Conservation (phyloP, 805 yeast species). For the Saccharomycopsis schoenii region DNA sequence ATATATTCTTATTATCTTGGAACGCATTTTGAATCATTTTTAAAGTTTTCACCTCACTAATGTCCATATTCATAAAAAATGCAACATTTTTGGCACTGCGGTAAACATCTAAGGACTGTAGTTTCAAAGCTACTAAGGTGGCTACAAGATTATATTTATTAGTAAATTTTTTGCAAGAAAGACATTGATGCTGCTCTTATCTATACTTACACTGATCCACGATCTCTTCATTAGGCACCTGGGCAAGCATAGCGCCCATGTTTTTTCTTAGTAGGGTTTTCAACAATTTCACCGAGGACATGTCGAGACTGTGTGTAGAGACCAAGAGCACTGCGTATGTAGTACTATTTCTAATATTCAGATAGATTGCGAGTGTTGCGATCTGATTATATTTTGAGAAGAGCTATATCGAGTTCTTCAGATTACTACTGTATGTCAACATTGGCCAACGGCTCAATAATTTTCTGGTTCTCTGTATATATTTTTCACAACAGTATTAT, state of each 20-base stretch:
- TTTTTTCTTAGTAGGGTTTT: slow-evolving; percentile 1
- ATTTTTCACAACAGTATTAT: not conserved
- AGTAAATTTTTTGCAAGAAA: not conserved
- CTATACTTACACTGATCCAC: slow-evolving; percentile 12
- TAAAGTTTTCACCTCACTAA: slow-evolving; percentile 56
- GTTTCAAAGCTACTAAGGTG: not conserved
- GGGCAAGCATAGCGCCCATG: not conserved
- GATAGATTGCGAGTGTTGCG: too few relatives aligned
- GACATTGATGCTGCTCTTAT: not conserved
- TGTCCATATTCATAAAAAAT: slow-evolving; percentile 68
- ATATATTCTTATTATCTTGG: slow-evolving; percentile 39
- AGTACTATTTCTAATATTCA: too few relatives aligned
- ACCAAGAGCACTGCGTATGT: too few relatives aligned
- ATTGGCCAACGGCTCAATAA: not conserved
- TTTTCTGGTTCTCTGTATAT: not conserved
- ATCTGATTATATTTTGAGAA: too few relatives aligned
- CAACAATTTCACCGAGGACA: not conserved
- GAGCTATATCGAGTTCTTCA: too few relatives aligned
- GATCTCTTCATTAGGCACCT: slow-evolving; percentile 5
- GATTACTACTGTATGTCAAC: too few relatives aligned
- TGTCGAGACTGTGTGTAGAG: not conserved
- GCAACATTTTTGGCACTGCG: slow-evolving; percentile 42
- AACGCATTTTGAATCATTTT: slow-evolving; percentile 45
- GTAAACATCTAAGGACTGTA: slow-evolving; percentile 26
- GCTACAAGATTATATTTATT: not conserved